Evolutionary conservation across 1,139 yeast genomes (phyloP), one percentile per base, ranked within the genome.

Genomic region (Blastobotrys illinoisensis): DNA sequence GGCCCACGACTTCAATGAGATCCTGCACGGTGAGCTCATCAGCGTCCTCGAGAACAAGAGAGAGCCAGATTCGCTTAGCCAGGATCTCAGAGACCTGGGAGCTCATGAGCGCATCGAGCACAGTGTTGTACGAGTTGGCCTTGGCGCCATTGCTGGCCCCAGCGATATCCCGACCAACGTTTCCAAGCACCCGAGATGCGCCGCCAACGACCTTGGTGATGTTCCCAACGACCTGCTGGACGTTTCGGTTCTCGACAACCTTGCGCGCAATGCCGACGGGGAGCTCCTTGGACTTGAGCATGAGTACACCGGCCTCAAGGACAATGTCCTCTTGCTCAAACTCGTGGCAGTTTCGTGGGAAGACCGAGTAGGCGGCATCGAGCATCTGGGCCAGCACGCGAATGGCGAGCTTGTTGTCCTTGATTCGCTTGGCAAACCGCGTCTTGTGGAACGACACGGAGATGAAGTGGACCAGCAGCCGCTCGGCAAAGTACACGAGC

Each of bases 371-470:
- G 0, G 78, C 65, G 9, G 69, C 69, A 13, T 65, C 62, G 19
- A 74, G 64, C 51, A 74, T 60, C 44, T 67, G 64, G 5, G 71
- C 61, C 14, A 74, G 60, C 16, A 69, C 64, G 14, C 62, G 53
- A 43, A 70, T 63, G 19, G 71, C 61, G 59, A 66, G 66, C 58
- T 74, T 74, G 62, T 73, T 72, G 52, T 60, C 65, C 56, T 67
- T 67, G 58, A 74, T 74, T 21, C 77, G 67, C 49, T 60, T 51
- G 3, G 77, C 70, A 61, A 74, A 72, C 46, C 76, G 68, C 9
- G 74, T 72, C 56, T 67, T 64, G 64, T 74, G 78, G 67, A 71
- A 74, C 20, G 70, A 69, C n/a, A 74, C 72, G 3, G 76, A 72
- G 56, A 74, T 64, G 57, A 71, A 59, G 52, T 74, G 75, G 47